phyloP scores from a whole-genome alignment of 371 early-diverging fungal genomes.

The Funneliformis caledonium region DNA sequence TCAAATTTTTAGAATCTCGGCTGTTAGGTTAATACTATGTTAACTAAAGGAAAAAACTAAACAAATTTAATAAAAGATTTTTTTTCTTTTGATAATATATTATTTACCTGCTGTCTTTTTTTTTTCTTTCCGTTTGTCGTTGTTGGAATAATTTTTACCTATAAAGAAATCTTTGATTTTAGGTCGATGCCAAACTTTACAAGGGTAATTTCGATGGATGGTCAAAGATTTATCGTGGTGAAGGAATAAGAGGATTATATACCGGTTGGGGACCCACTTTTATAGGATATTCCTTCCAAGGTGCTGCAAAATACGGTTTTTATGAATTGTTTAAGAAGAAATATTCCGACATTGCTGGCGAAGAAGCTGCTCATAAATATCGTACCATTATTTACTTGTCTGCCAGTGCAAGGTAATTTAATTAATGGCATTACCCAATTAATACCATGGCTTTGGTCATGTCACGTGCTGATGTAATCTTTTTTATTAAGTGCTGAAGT shows the following conservation, averaged over 20 bases:
- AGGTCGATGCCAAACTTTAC: slow-evolving; percentile 62
- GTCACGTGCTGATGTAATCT: not conserved
- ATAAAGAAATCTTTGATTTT: not conserved
- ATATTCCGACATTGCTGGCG: slow-evolving; percentile 72
- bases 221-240: slow-evolving; percentile 73
- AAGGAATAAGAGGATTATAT: slow-evolving; percentile 84
- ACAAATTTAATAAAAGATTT: not conserved
- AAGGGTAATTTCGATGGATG: slow-evolving; percentile 49
- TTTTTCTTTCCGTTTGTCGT: not conserved
- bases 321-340: slow-evolving; percentile 90
- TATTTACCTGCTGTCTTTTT: not conserved
- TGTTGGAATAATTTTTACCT: not conserved
- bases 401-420: slow-evolving; percentile 61
- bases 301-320: slow-evolving; percentile 91
- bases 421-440: not conserved
- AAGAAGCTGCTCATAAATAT: slow-evolving; percentile 80
- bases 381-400: slow-evolving; percentile 84
- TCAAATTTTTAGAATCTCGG: not conserved
- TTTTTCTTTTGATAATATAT: not conserved
- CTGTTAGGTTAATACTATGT: not conserved
- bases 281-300: slow-evolving; percentile 89
- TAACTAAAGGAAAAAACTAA: not conserved
- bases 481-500: slow-evolving; percentile 75
- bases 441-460: not conserved
- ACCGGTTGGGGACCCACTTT: slow-evolving; percentile 87